Conservation (phyloP, 768 basidiomycete species). For the Leccinum arenicola region DNA sequence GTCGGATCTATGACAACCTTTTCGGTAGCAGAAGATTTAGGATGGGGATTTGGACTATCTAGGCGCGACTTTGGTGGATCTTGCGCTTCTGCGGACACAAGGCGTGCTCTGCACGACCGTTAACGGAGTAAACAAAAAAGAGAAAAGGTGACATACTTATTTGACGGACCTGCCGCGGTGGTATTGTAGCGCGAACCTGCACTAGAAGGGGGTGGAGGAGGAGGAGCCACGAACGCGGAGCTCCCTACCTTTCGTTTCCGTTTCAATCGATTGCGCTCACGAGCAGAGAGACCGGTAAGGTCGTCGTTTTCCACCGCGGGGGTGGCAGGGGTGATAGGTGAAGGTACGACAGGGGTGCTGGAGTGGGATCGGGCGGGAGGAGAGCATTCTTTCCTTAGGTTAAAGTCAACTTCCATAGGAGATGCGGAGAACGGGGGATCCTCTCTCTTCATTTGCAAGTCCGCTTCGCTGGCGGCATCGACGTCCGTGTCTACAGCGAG, state of each 20-base stretch:
- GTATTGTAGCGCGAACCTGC: conserved; percentile 61
- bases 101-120: conserved; percentile 54
- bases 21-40: conserved; percentile 43
- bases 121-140: conserved; percentile 4
- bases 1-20: conserved; percentile 76
- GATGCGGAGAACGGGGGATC: conserved; percentile 34
- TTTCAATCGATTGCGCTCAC: conserved; percentile 92
- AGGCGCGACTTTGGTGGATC: conserved; percentile 49
- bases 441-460: conserved; percentile 38
- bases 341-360: conserved; percentile 43
- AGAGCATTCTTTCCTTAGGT: conserved; percentile 39
- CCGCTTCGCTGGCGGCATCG: conserved; percentile 44
- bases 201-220: conserved; percentile 54
- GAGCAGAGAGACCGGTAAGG: conserved; percentile 67
- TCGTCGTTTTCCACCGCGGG: conserved; percentile 42
- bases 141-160: conserved; percentile 43
- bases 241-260: conserved; percentile 90
- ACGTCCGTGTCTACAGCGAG: conserved; percentile 56
- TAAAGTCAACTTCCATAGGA: conserved; percentile 45
- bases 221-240: conserved; percentile 75
- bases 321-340: conserved; percentile 44
- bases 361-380: conserved; percentile 43
- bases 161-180: conserved; percentile 53
- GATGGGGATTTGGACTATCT: conserved; percentile 50
- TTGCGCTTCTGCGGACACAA: conserved; percentile 65